Percentiles rank a stretch among this genome's conserved stretches.
These are phyloP conservation scores for Aspergillaceae sp. DNA, from an alignment of 2,329 filamentous ascomycete genomes.

Conservation along the genomic window DNA sequence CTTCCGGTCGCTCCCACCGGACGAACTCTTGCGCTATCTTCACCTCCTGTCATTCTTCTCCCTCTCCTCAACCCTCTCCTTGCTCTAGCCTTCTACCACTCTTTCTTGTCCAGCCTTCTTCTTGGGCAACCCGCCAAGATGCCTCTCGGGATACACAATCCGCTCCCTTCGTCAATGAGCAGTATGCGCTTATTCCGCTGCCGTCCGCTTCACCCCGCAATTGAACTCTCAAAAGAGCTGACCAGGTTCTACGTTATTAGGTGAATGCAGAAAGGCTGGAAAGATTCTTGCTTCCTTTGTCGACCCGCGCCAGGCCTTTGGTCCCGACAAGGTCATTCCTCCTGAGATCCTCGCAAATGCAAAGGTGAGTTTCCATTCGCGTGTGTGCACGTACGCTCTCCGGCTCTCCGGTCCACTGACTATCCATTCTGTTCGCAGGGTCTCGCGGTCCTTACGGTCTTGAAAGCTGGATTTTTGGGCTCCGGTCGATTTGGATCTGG, in stretches of 20 bases:
- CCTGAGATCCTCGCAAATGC: conserved; percentile 81
- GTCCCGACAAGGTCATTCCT: conserved; percentile 94
- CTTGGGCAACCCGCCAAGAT: conserved; percentile 22
- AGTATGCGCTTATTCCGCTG: conserved; percentile 29
- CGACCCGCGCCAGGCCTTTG: conserved; percentile 85
- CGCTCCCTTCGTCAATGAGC: conserved; percentile 40
- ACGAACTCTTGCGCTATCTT: conserved; percentile 8
- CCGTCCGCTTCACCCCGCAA: conserved; percentile 24
- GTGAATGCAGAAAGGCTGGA: conserved; percentile 94
- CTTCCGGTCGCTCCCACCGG: conserved; percentile 14
- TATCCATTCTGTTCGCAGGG: conserved; percentile 24
- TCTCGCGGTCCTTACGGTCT: conserved; percentile 41
- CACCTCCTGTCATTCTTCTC: conserved; percentile 5
- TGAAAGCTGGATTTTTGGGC: conserved; percentile 44
- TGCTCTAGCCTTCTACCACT: conserved; percentile 2
- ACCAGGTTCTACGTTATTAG: conserved; percentile 42
- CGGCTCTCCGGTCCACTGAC: conserved; percentile 5
- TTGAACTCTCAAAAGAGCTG: conserved; percentile 18
- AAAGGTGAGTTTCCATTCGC: conserved; percentile 55
- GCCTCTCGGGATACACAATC: conserved; percentile 40
- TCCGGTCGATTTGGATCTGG: conserved; percentile 44
- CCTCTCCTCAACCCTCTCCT: conserved; percentile 2
- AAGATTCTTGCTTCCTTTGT: conserved; percentile 94
- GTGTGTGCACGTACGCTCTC: neutral
- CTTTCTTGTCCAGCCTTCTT: conserved; percentile 3